Percentiles rank a stretch among this genome's conserved stretches.
These are phyloP conservation scores for Chalciporus sp. DNA, from an alignment of 1,284 basidiomycete species.

Conservation along the genomic window DNA sequence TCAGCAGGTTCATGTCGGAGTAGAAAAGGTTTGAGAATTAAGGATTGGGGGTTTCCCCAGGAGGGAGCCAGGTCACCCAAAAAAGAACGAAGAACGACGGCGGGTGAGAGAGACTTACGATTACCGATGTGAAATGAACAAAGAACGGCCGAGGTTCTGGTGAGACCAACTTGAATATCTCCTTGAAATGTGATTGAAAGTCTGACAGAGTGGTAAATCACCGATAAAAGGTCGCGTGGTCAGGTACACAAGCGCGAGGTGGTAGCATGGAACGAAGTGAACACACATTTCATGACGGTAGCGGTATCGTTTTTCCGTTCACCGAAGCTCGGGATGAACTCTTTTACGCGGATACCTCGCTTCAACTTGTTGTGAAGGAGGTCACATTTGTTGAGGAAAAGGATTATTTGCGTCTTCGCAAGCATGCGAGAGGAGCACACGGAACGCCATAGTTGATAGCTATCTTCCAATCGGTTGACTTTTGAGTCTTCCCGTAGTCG, in stretches of 20 bases:
- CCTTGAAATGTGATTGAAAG: constrained; percentile 67
- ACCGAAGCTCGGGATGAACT: constrained; percentile 64
- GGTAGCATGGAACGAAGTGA: neutral
- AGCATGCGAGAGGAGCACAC: constrained; percentile 67
- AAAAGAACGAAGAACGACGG: neutral
- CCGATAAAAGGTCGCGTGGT: constrained; percentile 12
- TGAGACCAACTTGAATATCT: constrained; percentile 59
- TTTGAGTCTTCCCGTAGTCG: constrained; percentile 64
- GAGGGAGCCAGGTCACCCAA: constrained; percentile 8
- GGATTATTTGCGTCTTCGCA: constrained; percentile 60
- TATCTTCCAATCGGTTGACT: constrained; percentile 74
- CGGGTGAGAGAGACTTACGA: constrained; percentile 43
- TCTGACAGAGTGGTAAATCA: constrained; percentile 42
- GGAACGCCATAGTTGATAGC: constrained; percentile 69
- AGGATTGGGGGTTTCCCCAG: neutral
- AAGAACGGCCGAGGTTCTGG: constrained; percentile 67
- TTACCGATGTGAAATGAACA: constrained; percentile 73
- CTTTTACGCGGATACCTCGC: constrained; percentile 58
- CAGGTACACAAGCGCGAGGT: constrained; percentile 2
- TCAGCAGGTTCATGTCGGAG: constrained; percentile 9
- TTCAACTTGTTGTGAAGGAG: constrained; percentile 67
- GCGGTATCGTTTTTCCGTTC: constrained; percentile 59
- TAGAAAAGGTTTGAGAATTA: neutral
- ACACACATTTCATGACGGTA: constrained; percentile 63
- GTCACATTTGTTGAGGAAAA: constrained; percentile 67